Evolutionary conservation across 768 basidiomycete genomes (phyloP), one percentile per base, ranked within the genome.

Genomic region (Boletus rufocinnamomeus): DNA sequence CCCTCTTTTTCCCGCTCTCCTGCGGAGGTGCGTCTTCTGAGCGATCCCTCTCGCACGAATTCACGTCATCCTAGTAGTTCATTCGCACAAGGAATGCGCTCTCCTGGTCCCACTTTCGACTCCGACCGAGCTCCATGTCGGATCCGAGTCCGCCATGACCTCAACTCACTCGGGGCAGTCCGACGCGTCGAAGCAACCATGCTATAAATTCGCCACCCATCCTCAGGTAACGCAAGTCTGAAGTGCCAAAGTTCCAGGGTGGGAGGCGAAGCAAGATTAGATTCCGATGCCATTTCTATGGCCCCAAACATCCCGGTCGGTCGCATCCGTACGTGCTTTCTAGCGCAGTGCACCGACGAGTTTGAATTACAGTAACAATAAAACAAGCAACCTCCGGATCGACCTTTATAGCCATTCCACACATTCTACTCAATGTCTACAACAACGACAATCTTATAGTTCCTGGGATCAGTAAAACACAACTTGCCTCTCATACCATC

Each of bases 401-500:
- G 8, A 41, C 27, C n/a, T 28, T 14, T 19, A 16, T 10, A 10
- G 19, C 37, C 2, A 1, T n/a, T 38, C 19, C 37, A n/a, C 17
- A 14, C 14, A 32, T 23, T 19, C 25, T 27, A 35, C 19, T 54
- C 32, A 9, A 37, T 17, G 46, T 35, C 34, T 10, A 27, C 7
- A 14, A 53, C 28, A 19, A 50, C 4, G 8, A 37, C 4, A 6
- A 11, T 35, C 23, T 34, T 2, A 14, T 4, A 25, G 13, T 32
- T 2, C 7, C 1, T 16, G 2, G 1, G 1, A 23, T n/a, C 23
- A 13, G 4, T 1, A n/a, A 19, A 49, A 49, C n/a, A 43, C 16
- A 52, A 9, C 19, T 28, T 52, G 3, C 46, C 59, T n/a, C 43
- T 28, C 35, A 49, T 59, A 2, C 57, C 51, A 28, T 52, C 51